Conservation (phyloP, 2,329 filamentous ascomycete genomes). For the Nannizziopsis barbatae region DNA sequence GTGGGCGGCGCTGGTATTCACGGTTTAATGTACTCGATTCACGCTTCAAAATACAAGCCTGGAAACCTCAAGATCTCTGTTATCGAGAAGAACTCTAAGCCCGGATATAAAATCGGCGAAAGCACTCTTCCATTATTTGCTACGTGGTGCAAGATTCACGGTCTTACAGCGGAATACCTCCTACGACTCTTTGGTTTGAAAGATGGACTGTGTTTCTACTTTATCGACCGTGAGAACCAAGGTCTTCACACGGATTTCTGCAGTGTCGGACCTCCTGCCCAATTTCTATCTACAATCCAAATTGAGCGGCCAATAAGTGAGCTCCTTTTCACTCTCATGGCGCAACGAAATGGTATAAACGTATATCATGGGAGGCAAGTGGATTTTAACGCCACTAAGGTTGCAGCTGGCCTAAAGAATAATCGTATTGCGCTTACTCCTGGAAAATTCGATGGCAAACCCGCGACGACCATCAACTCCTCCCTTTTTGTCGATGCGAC, state of each 20-base stretch:
- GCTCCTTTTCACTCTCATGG: conserved; percentile 20
- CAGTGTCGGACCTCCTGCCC: conserved; percentile 16
- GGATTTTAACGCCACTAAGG: conserved; percentile 8
- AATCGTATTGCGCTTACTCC: conserved; percentile 1
- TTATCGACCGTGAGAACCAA: conserved; percentile 15
- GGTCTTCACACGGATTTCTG: conserved; percentile 13
- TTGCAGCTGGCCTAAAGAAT: conserved; percentile 2
- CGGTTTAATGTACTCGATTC: conserved; percentile 20
- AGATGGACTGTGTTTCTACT: conserved; percentile 22
- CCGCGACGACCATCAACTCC: conserved; percentile 8
- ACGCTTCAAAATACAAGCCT: conserved; percentile 14
- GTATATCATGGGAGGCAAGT: conserved; percentile 19
- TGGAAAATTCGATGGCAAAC: conserved; percentile 4
- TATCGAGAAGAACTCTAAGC: conserved; percentile 18
- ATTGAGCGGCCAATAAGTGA: conserved; percentile 22
- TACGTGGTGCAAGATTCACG: conserved; percentile 17
- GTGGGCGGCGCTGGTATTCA: conserved; percentile 20
- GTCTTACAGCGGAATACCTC: conserved; percentile 13
- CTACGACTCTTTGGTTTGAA: conserved; percentile 21
- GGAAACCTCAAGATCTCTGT: conserved; percentile 7
- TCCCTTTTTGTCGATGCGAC: conserved; percentile 19
- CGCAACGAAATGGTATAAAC: conserved; percentile 20
- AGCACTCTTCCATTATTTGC: conserved; percentile 19
- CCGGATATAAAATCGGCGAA: conserved; percentile 22
- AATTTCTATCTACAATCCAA: conserved; percentile 17